Conservation (phyloP, 2,329 filamentous ascomycete genomes). For the Dryadomyces quercivorus region DNA sequence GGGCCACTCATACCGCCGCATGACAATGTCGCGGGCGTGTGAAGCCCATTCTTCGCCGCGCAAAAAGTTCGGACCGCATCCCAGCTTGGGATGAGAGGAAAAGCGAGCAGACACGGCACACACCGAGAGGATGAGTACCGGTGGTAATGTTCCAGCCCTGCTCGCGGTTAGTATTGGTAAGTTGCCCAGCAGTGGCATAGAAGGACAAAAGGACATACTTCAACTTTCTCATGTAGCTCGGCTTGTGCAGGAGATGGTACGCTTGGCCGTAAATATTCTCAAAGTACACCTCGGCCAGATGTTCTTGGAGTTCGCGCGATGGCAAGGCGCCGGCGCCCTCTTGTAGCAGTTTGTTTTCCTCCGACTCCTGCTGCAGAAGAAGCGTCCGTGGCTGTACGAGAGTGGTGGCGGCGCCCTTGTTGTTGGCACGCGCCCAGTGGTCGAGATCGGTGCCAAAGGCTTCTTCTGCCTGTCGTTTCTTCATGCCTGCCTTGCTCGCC, state of each 20-base stretch:
- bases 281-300: conserved; percentile 89
- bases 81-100: conserved; percentile 74
- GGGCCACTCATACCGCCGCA: conserved; percentile 81
- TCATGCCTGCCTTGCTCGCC: conserved; percentile 41
- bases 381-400: conserved; percentile 16
- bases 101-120: conserved; percentile 94
- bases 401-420: conserved; percentile 33
- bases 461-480: conserved; percentile 76
- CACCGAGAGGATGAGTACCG: conserved; percentile 83
- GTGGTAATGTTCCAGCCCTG: conserved; percentile 68
- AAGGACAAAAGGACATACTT: conserved; percentile 32
- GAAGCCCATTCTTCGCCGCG: conserved; percentile 86
- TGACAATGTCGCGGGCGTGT: conserved; percentile 75
- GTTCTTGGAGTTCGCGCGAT: conserved; percentile 77
- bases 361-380: conserved; percentile 48
- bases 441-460: conserved; percentile 76
- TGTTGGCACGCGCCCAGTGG: conserved; percentile 58
- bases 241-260: conserved; percentile 90
- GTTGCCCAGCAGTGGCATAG: too few relatives aligned
- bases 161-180: conserved; percentile 9
- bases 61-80: conserved; percentile 57
- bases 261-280: conserved; percentile 92
- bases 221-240: conserved; percentile 86
- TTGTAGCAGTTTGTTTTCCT: conserved; percentile 64
- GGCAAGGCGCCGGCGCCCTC: conserved; percentile 79